Conservation (phyloP, 2,329 filamentous ascomycete genomes). For the Seiridium unicorne region DNA sequence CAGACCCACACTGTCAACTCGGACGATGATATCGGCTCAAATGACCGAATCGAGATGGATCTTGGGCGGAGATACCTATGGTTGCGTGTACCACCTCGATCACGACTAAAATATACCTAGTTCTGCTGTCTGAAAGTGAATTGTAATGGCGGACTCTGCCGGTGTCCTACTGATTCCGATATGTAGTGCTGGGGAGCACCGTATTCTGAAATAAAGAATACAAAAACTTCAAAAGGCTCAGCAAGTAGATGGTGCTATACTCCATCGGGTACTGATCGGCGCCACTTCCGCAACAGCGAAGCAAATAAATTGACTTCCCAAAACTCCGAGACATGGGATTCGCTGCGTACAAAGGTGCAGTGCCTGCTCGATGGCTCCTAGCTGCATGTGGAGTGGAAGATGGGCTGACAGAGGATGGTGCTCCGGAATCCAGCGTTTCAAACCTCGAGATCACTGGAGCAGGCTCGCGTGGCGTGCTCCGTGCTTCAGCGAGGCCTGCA, state of each 20-base stretch:
- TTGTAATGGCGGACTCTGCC: no score
- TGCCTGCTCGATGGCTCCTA: not conserved
- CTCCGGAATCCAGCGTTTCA: conserved; percentile 1
- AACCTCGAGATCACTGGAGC: not conserved
- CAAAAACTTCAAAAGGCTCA: no score
- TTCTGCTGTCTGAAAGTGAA: no score
- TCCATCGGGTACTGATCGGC: not conserved
- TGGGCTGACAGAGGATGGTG: not conserved
- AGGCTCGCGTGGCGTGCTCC: not conserved
- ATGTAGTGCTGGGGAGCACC: not conserved
- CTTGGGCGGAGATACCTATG: no score
- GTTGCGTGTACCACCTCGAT: no score
- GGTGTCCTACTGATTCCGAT: no score
- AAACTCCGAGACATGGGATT: not conserved
- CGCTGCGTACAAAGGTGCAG: not conserved
- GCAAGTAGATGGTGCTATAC: not conserved
- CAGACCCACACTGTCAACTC: no score
- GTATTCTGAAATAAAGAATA: not conserved
- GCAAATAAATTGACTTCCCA: conserved; percentile 3
- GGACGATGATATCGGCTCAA: no score
- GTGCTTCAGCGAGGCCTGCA: not conserved
- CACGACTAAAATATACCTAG: no score
- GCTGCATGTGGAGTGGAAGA: not conserved
- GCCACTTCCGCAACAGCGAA: not conserved
- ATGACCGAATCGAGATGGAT: no score